Evolutionary conservation across 1,284 basidiomycete species (phyloP), one percentile per base, ranked within the genome.

Genomic region (Puccinia horiana): DNA sequence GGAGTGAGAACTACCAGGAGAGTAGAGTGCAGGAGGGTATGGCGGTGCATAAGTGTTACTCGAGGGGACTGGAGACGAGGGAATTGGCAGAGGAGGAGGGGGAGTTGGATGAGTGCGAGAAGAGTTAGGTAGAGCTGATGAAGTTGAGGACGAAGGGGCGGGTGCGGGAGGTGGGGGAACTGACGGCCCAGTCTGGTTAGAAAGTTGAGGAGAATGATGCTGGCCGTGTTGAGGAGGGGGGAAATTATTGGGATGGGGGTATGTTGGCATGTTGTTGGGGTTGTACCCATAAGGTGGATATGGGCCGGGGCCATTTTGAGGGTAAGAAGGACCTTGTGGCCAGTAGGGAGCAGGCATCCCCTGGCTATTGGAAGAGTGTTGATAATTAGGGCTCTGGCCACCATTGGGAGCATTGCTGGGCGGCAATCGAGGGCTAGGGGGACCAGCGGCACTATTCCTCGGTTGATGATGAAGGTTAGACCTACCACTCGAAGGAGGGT

Each of bases 241-340:
- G 72, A 81, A 75, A 35, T 49, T 63, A 12, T 32, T 61, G 23
- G 69, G 70, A 44, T 81, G 79, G 16, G 79, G 79, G 72, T 81
- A 75, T 63, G 70, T 63, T 35, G 79, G 79, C 69, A 74, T 74
- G 18, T 16, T 54, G 58, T 67, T 75, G 29, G 69, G 79, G 54
- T 81, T 81, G 40, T 80, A 80, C 14, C 65, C 78, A 49, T 80
- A 80, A 5, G 78, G 78, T 12, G 79, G 72, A 52, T 81, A 81
- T 20, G 79, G 79, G 29, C 70, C 79, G 29, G 72, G 72, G n/a
- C 29, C 69, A 52, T 44, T 37, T n/a, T 70, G 79, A 16, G 79
- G 70, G 49, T 81, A 81, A 52, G 49, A 52, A 23, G 79, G 56
- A 32, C 40, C 70, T 67, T 81, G 79, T 16, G 69, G 72, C 69